A percentile compares a stretch with the other conserved stretches of the same genome.
Conservation (phyloP, 345 rosid genomes). For the Moricandia arvensis region DNA sequence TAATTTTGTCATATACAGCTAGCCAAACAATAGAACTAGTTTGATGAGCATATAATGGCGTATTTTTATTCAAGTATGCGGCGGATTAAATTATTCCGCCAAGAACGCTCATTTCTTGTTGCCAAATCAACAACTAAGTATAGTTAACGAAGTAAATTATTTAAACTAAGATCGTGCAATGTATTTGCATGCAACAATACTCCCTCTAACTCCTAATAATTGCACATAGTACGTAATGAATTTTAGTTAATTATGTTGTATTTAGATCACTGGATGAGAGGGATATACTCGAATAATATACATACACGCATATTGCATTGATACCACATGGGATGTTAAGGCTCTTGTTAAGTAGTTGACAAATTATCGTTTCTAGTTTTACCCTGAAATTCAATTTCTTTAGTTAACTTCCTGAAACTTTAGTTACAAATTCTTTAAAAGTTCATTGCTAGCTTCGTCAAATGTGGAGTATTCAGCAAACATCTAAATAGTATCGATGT, state of each 20-base stretch:
- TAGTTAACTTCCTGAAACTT: background rate
- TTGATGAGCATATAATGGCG: constrained; percentile 7
- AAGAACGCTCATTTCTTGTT: constrained; percentile 15
- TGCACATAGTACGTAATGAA: constrained; percentile 21
- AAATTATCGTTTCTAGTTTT: background rate
- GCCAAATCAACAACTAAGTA: constrained; percentile 20
- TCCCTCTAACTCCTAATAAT: constrained; percentile 30
- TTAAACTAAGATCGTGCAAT: constrained; percentile 35
- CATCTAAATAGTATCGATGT: too few species aligned
- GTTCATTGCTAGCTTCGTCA: background rate
- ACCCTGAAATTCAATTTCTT: background rate
- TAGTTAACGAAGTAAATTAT: constrained; percentile 15
- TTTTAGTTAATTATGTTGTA: constrained; percentile 5
- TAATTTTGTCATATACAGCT: background rate
- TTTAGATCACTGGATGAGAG: background rate
- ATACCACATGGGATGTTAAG: constrained; percentile 11
- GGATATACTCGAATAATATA: background rate
- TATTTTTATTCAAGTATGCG: constrained; percentile 9
- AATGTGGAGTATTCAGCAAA: background rate
- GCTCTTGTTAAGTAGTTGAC: background rate
- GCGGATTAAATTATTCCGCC: constrained; percentile 21
- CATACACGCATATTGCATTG: background rate
- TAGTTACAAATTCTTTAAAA: background rate
- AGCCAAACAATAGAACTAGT: background rate
- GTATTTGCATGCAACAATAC: constrained; percentile 31